These are phyloP conservation scores for Xerocomellus dryophilus DNA, from an alignment of 768 basidiomycete genomes.

Conservation along the genomic window DNA sequence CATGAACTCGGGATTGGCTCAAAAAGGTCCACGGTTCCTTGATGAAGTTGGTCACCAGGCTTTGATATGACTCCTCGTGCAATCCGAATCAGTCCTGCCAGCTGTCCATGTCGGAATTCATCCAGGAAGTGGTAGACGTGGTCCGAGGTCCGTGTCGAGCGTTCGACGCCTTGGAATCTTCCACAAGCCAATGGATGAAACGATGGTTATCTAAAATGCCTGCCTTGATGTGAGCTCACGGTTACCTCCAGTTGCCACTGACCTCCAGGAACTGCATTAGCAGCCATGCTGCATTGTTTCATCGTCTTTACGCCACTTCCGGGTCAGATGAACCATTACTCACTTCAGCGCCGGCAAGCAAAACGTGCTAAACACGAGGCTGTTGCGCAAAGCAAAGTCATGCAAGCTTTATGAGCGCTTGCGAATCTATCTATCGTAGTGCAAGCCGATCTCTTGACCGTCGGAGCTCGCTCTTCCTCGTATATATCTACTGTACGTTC, in stretches of 20 bases:
- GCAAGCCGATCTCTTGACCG: slow-evolving; percentile 23
- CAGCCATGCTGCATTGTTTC: slow-evolving; percentile 12
- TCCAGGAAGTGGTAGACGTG: background rate
- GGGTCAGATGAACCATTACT: slow-evolving; percentile 28
- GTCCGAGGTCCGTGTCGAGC: background rate
- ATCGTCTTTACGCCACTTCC: slow-evolving; percentile 15
- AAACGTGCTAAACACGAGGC: slow-evolving; percentile 36
- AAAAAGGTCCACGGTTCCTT: background rate
- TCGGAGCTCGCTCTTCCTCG: slow-evolving; percentile 22
- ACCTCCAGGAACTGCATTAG: background rate
- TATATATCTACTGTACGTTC: slow-evolving; percentile 27
- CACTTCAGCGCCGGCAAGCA: slow-evolving; percentile 27
- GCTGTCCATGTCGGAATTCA: background rate
- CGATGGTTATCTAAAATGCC: background rate
- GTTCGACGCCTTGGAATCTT: background rate
- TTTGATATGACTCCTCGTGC: slow-evolving; percentile 9
- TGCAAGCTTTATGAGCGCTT: slow-evolving; percentile 24
- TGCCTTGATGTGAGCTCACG: background rate
- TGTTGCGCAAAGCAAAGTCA: slow-evolving; percentile 14
- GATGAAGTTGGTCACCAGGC: background rate
- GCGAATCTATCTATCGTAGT: slow-evolving; percentile 22
- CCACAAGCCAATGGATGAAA: background rate
- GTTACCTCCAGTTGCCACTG: background rate
- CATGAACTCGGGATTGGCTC: background rate
- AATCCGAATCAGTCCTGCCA: slow-evolving; percentile 1